Conservation (phyloP, 345 rosid genomes). For the Arabis alpina region DNA sequence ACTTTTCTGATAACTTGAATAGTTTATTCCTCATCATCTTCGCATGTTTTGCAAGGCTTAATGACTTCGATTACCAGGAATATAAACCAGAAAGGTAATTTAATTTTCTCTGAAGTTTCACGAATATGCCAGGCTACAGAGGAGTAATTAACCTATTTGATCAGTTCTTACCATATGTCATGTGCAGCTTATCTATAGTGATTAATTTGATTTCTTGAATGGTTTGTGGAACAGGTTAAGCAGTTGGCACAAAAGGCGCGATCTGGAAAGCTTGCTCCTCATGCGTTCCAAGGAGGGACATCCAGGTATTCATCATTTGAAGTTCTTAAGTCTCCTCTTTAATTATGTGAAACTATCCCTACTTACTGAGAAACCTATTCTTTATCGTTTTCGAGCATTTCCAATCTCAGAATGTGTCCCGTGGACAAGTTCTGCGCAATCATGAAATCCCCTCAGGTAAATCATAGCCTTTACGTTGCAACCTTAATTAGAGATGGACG, state of each 20-base stretch:
- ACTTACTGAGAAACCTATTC: too few species aligned
- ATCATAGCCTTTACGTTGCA: too few species aligned
- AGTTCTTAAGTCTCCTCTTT: slow-evolving; percentile 29
- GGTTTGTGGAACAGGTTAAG: slow-evolving; percentile 62
- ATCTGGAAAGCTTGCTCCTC: slow-evolving; percentile 85
- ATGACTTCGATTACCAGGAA: slow-evolving; percentile 92
- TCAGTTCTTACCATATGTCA: too few species aligned
- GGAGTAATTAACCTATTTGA: too few species aligned
- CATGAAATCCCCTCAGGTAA: too few species aligned
- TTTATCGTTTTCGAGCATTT: too few species aligned
- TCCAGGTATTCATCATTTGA: slow-evolving; percentile 60
- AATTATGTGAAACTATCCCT: too few species aligned
- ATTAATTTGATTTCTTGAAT: background rate
- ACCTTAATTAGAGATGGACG: too few species aligned
- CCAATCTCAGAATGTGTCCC: too few species aligned
- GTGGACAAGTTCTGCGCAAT: too few species aligned
- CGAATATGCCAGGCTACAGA: slow-evolving; percentile 17
- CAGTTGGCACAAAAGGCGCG: slow-evolving; percentile 95
- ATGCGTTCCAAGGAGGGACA: slow-evolving; percentile 97
- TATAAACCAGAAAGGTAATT: slow-evolving; percentile 93
- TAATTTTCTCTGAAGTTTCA: slow-evolving; percentile 8
- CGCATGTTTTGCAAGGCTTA: slow-evolving; percentile 68
- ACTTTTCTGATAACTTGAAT: slow-evolving; percentile 21
- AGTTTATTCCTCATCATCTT: slow-evolving; percentile 33
- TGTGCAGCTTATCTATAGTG: too few species aligned